phyloP scores from a whole-genome alignment of 1,284 basidiomycete genomes.

The Singerocomus inundabilis region DNA sequence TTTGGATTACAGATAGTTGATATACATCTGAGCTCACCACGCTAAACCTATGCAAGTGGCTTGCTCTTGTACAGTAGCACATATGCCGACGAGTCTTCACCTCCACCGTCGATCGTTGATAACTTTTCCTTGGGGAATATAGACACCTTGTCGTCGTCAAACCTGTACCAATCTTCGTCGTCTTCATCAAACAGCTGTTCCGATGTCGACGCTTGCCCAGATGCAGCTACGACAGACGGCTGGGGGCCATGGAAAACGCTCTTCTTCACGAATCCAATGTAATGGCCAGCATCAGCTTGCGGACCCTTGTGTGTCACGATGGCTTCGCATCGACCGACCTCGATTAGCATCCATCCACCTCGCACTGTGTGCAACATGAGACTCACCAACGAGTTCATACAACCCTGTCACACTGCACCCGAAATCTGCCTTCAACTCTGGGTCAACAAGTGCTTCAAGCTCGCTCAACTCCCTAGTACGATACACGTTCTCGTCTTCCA shows the following conservation, averaged over 20 bases:
- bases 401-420: conserved; percentile 75
- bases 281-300: conserved; percentile 91
- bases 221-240: neutral
- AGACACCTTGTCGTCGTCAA: conserved; percentile 90
- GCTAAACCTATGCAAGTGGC: conserved; percentile 21
- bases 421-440: conserved; percentile 63
- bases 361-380: neutral
- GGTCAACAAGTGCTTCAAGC: conserved; percentile 61
- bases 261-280: conserved; percentile 88
- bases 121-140: conserved; percentile 82
- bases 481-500: conserved; percentile 62
- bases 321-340: conserved; percentile 42
- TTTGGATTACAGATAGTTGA: conserved; percentile 19
- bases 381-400: conserved; percentile 83
- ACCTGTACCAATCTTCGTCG: conserved; percentile 86
- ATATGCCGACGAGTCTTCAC: conserved; percentile 81
- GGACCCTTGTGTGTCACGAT: conserved; percentile 98
- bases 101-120: conserved; percentile 82
- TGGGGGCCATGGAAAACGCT: conserved; percentile 50
- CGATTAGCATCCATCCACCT: conserved; percentile 1
- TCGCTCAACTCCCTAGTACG: conserved; percentile 62
- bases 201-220: conserved; percentile 12
- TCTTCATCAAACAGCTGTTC: conserved; percentile 41
- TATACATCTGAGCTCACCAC: conserved; percentile 9
- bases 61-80: conserved; percentile 76